A percentile compares a stretch with the other conserved stretches of the same genome.
Conservation (phyloP, 164 flowering plant species). For the Nymphaea thermarum region DNA sequence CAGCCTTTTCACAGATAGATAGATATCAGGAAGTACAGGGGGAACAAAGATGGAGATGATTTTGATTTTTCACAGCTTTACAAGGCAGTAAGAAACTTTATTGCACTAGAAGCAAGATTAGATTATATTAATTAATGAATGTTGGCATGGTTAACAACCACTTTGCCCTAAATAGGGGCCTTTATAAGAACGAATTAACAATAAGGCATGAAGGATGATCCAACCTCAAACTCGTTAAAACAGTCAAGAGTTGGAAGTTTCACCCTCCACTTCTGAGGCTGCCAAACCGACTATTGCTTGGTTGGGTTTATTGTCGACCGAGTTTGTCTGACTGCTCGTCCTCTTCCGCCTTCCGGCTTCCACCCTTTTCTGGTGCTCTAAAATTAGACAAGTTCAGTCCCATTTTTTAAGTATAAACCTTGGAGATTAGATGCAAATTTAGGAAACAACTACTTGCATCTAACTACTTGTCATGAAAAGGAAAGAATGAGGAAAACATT, state of each 20-base stretch:
- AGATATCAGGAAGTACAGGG: too few species aligned
- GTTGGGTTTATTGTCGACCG: constrained; percentile 29
- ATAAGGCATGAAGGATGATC: constrained; percentile 2
- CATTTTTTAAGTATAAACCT: not conserved
- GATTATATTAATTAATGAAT: not conserved
- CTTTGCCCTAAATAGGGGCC: constrained; percentile 27
- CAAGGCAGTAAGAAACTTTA: too few species aligned
- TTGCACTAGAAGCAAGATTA: not conserved
- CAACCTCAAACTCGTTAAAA: constrained; percentile 1
- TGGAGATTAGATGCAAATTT: not conserved
- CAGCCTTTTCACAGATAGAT: too few species aligned
- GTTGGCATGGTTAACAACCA: not conserved
- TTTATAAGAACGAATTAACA: constrained; percentile 12
- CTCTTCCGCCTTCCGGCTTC: constrained; percentile 24
- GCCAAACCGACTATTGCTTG: constrained; percentile 26
- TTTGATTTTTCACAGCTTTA: too few species aligned
- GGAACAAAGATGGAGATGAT: too few species aligned
- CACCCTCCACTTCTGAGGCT: constrained; percentile 33
- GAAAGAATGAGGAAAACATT: not conserved
- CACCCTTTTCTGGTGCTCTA: constrained; percentile 48
- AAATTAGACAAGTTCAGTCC: not conserved
- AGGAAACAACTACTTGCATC: not conserved
- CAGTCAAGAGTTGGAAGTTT: constrained; percentile 22
- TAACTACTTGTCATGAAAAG: too few species aligned
- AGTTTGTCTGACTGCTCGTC: constrained; percentile 17